Conservation (phyloP, 768 basidiomycete genomes). For the Gymnopilus junonius region DNA sequence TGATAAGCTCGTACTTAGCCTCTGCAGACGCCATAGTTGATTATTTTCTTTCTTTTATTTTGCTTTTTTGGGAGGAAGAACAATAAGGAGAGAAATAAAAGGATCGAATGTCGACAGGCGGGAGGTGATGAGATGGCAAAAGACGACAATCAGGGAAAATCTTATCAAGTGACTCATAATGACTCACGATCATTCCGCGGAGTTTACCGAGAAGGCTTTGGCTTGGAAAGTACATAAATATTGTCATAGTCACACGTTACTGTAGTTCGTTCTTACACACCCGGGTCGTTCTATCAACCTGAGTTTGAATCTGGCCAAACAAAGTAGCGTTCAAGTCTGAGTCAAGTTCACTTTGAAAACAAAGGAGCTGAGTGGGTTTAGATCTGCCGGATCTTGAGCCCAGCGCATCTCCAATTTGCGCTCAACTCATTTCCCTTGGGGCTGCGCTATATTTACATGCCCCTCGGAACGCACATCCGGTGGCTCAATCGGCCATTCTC, state of each 20-base stretch:
- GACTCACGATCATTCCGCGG: not conserved
- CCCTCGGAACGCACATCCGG: not conserved
- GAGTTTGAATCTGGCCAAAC: too few species aligned
- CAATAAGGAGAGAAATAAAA: not conserved
- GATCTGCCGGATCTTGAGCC: too few species aligned
- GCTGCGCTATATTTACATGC: too few species aligned
- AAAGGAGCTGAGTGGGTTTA: too few species aligned
- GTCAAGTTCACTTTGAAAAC: too few species aligned
- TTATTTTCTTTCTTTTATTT: not conserved
- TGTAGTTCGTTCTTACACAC: not conserved
- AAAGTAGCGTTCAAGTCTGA: too few species aligned
- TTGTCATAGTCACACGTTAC: not conserved
- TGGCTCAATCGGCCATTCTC: not conserved
- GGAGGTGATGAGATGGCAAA: not conserved
- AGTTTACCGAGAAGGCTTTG: not conserved
- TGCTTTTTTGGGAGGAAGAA: not conserved
- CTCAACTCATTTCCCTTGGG: too few species aligned
- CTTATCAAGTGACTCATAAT: not conserved
- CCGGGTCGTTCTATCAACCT: not conserved
- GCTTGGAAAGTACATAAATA: not conserved
- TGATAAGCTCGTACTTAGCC: constrained; percentile 81
- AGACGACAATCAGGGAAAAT: not conserved
- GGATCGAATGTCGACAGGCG: not conserved
- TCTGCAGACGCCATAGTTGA: constrained; percentile 41
- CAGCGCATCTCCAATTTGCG: too few species aligned